Percentiles rank a stretch among this genome's conserved stretches.
phyloP scores from a whole-genome alignment of 2,329 filamentous ascomycete genomes.

The Aspergillus calidoustus region DNA sequence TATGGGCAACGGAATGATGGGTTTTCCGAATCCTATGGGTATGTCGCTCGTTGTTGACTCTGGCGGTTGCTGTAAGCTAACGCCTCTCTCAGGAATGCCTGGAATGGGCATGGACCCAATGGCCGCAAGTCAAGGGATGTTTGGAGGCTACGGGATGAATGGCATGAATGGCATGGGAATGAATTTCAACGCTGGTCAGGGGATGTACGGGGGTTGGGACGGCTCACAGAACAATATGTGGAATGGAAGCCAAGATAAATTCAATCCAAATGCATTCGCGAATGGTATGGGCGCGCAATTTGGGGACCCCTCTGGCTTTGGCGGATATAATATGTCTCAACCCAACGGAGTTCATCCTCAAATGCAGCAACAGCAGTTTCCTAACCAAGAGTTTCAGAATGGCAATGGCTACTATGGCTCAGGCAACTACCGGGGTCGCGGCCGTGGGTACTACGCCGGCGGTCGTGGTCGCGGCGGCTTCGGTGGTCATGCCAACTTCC shows the following conservation, averaged over 20 bases:
- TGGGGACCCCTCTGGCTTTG: slow-evolving; percentile 76
- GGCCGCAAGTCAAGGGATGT: slow-evolving; percentile 54
- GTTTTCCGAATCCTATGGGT: slow-evolving; percentile 91
- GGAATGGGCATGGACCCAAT: slow-evolving; percentile 78
- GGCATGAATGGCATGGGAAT: slow-evolving; percentile 83
- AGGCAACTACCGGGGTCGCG: slow-evolving; percentile 64
- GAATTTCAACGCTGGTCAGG: slow-evolving; percentile 57
- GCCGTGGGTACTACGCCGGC: slow-evolving; percentile 61
- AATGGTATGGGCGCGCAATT: slow-evolving; percentile 80
- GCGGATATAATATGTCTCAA: slow-evolving; percentile 71
- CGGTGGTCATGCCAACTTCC: slow-evolving; percentile 38
- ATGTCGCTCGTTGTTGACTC: slow-evolving; percentile 27
- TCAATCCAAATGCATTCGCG: slow-evolving; percentile 78
- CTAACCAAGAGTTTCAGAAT: slow-evolving; percentile 71
- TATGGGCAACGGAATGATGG: slow-evolving; percentile 52
- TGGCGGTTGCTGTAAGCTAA: slow-evolving; percentile 20
- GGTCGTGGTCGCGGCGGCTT: slow-evolving; percentile 43
- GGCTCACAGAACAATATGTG: slow-evolving; percentile 72
- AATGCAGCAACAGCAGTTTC: slow-evolving; percentile 56
- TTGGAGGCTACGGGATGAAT: slow-evolving; percentile 64
- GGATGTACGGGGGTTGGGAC: slow-evolving; percentile 80
- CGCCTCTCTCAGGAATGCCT: slow-evolving; percentile 66
- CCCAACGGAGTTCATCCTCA: slow-evolving; percentile 82
- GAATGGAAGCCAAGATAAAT: slow-evolving; percentile 88
- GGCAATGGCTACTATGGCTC: slow-evolving; percentile 82